These are phyloP conservation scores for Botrytis deweyae DNA, from an alignment of 2,329 filamentous ascomycete species.

Conservation along the genomic window DNA sequence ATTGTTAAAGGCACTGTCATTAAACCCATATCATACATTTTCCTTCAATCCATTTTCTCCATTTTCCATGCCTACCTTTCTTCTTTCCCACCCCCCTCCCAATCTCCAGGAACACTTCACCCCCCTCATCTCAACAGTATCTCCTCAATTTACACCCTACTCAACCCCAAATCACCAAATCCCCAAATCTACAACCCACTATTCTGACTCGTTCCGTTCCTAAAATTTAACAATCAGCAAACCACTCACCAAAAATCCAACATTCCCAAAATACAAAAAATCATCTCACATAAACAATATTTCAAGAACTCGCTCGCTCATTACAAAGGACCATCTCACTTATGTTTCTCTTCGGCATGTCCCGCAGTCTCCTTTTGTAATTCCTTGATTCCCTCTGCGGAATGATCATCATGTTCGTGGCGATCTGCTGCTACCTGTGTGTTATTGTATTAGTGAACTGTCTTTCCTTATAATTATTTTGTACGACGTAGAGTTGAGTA, in stretches of 20 bases:
- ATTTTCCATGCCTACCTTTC: background rate
- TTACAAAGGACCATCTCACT: constrained; percentile 31
- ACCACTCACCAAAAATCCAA: background rate
- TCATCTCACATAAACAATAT: constrained; percentile 7
- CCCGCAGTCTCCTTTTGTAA: constrained; percentile 52
- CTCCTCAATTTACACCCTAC: too few species aligned
- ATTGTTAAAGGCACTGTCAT: constrained; percentile 2
- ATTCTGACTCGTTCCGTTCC: constrained; percentile 36
- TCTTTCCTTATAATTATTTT: background rate
- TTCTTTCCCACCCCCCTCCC: background rate
- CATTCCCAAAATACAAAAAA: background rate
- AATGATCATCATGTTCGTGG: constrained; percentile 22
- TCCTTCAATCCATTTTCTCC: background rate
- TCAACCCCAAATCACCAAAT: too few species aligned
- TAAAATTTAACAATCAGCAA: constrained; percentile 23
- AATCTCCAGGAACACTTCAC: background rate
- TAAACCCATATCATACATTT: constrained; percentile 4
- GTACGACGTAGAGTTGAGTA: background rate
- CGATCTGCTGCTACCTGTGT: constrained; percentile 34
- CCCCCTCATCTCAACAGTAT: background rate
- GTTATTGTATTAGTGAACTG: background rate
- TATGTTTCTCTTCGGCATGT: constrained; percentile 34
- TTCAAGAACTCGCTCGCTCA: background rate
- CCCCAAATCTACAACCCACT: constrained; percentile 25
- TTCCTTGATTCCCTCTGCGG: constrained; percentile 51